These are phyloP conservation scores for Anthoceros angustus DNA, from an alignment of 225 moss, liverwort and hornwort genomes.

Conservation along the genomic window DNA sequence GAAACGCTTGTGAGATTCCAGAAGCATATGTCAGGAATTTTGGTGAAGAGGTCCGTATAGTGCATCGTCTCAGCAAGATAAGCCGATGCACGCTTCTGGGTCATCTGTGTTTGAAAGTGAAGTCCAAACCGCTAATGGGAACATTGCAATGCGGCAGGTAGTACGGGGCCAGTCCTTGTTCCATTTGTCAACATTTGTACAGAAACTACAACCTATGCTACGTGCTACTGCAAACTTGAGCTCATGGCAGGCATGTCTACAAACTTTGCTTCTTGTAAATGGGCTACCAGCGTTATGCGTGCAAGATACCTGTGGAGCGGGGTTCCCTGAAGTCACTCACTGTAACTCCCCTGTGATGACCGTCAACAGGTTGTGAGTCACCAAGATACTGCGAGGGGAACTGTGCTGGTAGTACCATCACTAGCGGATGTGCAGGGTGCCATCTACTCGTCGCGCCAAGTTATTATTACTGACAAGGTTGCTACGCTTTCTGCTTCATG, in stretches of 20 bases:
- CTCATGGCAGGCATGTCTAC: constrained; percentile 16
- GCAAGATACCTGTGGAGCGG: too few species aligned
- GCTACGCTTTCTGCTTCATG: background rate
- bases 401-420: constrained; percentile 12
- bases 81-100: background rate
- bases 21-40: constrained; percentile 12
- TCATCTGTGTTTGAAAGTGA: background rate
- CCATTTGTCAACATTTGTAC: constrained; percentile 12
- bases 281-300: too few species aligned
- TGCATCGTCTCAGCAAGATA: background rate
- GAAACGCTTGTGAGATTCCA: constrained; percentile 11
- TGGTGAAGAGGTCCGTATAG: constrained; percentile 12
- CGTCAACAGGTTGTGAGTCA: constrained; percentile 12
- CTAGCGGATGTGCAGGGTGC: constrained; percentile 14
- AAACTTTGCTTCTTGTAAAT: too few species aligned
- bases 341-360: too few species aligned
- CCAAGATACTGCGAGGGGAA: constrained; percentile 10
- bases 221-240: constrained; percentile 14
- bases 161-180: constrained; percentile 19
- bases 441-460: constrained; percentile 8
- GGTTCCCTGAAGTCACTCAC: too few species aligned
- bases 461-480: constrained; percentile 12
- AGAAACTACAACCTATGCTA: constrained; percentile 19
- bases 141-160: constrained; percentile 5
- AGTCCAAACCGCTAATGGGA: background rate